Evolutionary conservation across 2,329 filamentous ascomycete species (phyloP).

Genomic region (Corinectria fuckeliana): DNA sequence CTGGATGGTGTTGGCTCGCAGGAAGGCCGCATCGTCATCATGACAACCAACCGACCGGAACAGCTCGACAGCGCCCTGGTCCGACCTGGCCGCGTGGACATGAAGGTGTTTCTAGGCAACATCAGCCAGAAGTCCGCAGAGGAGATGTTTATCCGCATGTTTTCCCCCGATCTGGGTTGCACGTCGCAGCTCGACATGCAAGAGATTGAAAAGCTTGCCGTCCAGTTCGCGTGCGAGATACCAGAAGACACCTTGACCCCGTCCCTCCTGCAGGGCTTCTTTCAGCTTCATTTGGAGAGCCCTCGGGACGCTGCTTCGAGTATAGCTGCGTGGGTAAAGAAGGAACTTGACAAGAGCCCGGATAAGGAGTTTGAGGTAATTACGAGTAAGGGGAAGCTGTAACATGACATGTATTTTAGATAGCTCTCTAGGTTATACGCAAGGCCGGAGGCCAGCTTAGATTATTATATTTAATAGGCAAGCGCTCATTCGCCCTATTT

Average conservation of each 20-base stretch:
- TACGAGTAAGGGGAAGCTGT: constrained; percentile 18
- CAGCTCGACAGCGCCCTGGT: constrained; percentile 69
- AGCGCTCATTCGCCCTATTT: too few species aligned
- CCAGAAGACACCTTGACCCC: constrained; percentile 55
- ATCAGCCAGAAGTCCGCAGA: constrained; percentile 52
- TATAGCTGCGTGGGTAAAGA: constrained; percentile 46
- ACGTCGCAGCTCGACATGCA: constrained; percentile 34
- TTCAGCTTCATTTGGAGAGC: constrained; percentile 52
- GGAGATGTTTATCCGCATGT: constrained; percentile 57
- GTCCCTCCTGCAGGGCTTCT: constrained; percentile 56
- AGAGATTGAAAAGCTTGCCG: constrained; percentile 53
- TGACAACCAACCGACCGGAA: constrained; percentile 74
- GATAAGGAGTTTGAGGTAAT: constrained; percentile 43
- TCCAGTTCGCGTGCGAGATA: constrained; percentile 61
- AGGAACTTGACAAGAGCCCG: constrained; percentile 39
- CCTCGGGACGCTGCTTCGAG: constrained; percentile 45
- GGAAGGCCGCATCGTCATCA: constrained; percentile 74
- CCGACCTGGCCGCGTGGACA: constrained; percentile 71
- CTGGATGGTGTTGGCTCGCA: constrained; percentile 73
- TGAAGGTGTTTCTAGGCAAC: constrained; percentile 63
- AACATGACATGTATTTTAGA: constrained; percentile 3
- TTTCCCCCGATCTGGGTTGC: constrained; percentile 43
- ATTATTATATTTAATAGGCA: neutral
- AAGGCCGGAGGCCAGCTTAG: neutral
- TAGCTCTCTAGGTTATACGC: neutral